Conservation (phyloP, 139 green algal genomes). For the Coccomyxa sp. region DNA sequence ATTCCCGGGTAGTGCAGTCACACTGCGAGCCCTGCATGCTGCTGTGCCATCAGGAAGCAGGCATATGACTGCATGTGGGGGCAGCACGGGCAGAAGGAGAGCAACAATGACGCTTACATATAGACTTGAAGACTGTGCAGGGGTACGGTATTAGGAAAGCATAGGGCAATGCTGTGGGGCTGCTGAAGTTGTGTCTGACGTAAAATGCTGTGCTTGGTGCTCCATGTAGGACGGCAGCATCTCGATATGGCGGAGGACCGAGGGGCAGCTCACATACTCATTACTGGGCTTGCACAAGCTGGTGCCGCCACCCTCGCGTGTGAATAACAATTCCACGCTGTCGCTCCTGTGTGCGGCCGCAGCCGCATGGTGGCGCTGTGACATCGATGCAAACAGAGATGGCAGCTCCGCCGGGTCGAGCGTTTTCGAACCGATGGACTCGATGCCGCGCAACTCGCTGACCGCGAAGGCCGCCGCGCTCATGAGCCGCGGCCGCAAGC, state of each 20-base stretch:
- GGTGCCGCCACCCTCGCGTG: slow-evolving; percentile 27
- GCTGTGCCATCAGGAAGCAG: too few species aligned
- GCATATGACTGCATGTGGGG: too few species aligned
- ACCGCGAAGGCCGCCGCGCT: neutral
- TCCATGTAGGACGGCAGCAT: slow-evolving; percentile 36
- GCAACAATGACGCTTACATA: too few species aligned
- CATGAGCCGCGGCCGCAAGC: neutral
- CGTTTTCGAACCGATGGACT: neutral
- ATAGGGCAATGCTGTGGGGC: too few species aligned
- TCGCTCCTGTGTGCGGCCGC: slow-evolving; percentile 18
- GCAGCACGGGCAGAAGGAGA: too few species aligned
- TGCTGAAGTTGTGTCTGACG: too few species aligned
- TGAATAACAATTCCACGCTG: slow-evolving; percentile 21
- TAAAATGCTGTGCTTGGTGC: neutral
- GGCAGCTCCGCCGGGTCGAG: too few species aligned
- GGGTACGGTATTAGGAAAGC: too few species aligned
- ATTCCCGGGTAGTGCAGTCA: too few species aligned
- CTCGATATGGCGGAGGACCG: slow-evolving; percentile 29
- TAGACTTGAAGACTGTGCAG: too few species aligned
- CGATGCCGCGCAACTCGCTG: neutral
- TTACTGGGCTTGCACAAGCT: slow-evolving; percentile 27
- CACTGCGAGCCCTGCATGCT: too few species aligned
- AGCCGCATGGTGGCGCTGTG: slow-evolving; percentile 7
- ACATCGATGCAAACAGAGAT: neutral
- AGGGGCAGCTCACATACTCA: slow-evolving; percentile 25